A percentile compares a stretch with the other conserved stretches of the same genome.
Conservation (phyloP, 2,329 filamentous ascomycete species). For the Penicillium glabrum region DNA sequence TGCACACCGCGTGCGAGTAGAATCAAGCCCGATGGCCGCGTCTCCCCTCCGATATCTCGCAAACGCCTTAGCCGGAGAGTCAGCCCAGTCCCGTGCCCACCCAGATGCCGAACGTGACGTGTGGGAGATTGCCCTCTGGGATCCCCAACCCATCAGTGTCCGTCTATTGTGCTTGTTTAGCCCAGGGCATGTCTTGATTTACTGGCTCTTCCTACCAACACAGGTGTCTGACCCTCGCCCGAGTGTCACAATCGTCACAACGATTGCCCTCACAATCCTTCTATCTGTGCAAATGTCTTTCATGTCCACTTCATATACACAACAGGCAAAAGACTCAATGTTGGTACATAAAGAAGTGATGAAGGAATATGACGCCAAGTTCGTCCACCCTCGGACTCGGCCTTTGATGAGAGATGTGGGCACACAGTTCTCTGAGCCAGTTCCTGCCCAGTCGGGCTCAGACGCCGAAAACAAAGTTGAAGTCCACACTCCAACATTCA, state of each 20-base stretch:
- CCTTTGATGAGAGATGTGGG: constrained; percentile 75
- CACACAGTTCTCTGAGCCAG: constrained; percentile 66
- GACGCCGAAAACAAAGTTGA: constrained; percentile 57
- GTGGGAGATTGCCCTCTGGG: constrained; percentile 94
- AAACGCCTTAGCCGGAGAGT: constrained; percentile 64
- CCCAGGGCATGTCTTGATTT: constrained; percentile 87
- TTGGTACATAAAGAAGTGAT: constrained; percentile 90
- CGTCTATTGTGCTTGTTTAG: constrained; percentile 88
- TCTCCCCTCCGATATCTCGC: constrained; percentile 77
- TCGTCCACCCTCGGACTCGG: constrained; percentile 85
- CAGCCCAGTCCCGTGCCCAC: constrained; percentile 79
- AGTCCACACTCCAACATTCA: constrained; percentile 60
- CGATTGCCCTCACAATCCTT: constrained; percentile 71
- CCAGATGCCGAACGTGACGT: constrained; percentile 76
- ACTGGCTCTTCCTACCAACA: constrained; percentile 83
- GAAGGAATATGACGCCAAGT: constrained; percentile 95
- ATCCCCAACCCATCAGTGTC: constrained; percentile 80
- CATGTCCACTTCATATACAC: constrained; percentile 71
- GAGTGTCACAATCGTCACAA: constrained; percentile 81
- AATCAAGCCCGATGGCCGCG: constrained; percentile 74
- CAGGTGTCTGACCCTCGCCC: constrained; percentile 73
- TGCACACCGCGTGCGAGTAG: constrained; percentile 81
- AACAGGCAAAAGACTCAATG: constrained; percentile 79
- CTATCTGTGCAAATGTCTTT: constrained; percentile 75
- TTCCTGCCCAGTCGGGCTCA: constrained; percentile 36